Conservation (phyloP, 371 early-diverging fungal genomes). For the Funneliformis caledonium region DNA sequence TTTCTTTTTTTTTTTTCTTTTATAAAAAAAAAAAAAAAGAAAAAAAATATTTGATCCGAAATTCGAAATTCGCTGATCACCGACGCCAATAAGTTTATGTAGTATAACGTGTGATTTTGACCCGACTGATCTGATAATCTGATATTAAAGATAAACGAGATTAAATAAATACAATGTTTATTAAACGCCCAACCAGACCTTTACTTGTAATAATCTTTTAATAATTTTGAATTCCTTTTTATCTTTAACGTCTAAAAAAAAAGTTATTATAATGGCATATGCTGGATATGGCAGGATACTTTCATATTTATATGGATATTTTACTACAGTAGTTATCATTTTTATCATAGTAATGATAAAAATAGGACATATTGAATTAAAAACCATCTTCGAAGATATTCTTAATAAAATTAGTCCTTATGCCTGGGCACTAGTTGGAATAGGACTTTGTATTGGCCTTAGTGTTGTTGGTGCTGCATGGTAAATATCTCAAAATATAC, state of each 20-base stretch:
- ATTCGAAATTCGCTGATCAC: not conserved
- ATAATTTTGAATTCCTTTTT: too few species aligned
- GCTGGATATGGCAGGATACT: not conserved
- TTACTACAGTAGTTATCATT: not conserved
- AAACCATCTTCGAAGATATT: not conserved
- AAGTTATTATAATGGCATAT: not conserved
- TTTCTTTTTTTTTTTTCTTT: not conserved
- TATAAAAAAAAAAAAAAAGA: not conserved
- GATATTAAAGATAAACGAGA: not conserved
- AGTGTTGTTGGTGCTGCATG: constrained; percentile 97
- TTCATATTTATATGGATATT: not conserved
- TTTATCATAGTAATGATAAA: not conserved
- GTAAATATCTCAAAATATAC: constrained; percentile 54
- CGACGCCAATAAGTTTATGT: not conserved
- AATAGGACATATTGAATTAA: not conserved
- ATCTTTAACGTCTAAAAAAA: too few species aligned
- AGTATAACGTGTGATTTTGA: not conserved
- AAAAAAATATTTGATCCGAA: too few species aligned
- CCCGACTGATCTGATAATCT: not conserved
- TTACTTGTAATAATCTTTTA: too few species aligned
- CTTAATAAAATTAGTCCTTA: constrained; percentile 60
- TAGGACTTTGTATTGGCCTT: constrained; percentile 84
- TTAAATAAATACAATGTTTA: too few species aligned
- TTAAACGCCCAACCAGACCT: too few species aligned
- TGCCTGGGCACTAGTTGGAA: constrained; percentile 90